Percentiles rank a stretch among this genome's conserved stretches.
Conservation (phyloP, 1,139 yeast species). For the Pneumocystis murina region DNA sequence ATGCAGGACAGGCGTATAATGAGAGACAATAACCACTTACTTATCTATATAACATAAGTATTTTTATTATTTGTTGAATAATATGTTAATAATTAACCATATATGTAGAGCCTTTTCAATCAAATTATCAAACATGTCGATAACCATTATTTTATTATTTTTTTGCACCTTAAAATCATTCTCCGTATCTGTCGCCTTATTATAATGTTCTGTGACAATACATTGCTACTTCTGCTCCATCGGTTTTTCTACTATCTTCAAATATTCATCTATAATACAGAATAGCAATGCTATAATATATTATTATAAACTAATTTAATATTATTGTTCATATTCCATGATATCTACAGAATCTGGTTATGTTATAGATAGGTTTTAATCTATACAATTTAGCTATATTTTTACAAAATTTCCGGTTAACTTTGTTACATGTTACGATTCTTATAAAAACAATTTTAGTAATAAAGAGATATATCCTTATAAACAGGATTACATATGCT, state of each 20-base stretch:
- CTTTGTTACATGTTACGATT: neutral
- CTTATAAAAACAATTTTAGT: neutral
- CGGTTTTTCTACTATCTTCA: neutral
- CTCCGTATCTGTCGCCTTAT: neutral
- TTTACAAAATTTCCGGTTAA: neutral
- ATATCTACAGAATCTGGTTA: neutral
- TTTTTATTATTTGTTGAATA: neutral
- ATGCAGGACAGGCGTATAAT: neutral
- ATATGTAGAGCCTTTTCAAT: neutral
- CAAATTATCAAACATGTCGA: neutral
- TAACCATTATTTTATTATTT: neutral
- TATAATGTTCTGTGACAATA: neutral
- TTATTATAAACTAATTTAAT: neutral
- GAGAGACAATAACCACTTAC: neutral
- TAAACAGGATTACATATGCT: neutral
- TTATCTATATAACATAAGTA: neutral
- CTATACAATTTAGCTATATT: neutral
- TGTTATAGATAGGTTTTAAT: neutral
- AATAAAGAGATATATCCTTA: neutral
- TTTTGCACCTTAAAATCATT: neutral
- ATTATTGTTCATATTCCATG: neutral
- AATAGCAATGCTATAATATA: neutral
- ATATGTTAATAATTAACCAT: neutral
- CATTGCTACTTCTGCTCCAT: neutral
- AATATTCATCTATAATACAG: neutral